Base-by-base conservation (phyloP, 495 filamentous ascomycete species). In the Podospora appendiculata region DNA sequence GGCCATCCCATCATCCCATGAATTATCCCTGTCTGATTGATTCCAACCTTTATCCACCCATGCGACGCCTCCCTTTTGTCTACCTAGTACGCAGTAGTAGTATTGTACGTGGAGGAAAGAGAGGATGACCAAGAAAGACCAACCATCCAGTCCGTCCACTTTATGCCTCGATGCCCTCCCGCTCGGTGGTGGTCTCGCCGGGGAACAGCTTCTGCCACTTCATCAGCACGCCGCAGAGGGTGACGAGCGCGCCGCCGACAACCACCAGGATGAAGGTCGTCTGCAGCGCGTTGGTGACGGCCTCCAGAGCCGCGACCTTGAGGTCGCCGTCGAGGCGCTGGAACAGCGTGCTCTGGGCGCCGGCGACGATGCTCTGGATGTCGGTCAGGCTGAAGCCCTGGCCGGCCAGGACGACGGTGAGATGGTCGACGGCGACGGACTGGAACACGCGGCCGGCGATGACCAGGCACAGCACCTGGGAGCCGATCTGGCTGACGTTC, bases 371-470 rank as follows among this genome's bases (percentile, higher is more conserved):
- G 3, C 56, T 63, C 18, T 68, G 66, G 11, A 82, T 71, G 4
- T 70, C 63, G 7, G 65, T 47, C 14, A 56, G 41, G 4, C 44
- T 45, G 18, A 53, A 61, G 25, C 58, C 56, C 1, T 55, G 49
- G 8, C 69, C 55, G 0, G 75, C 72, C 8, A 81, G 56, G 18
- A 73, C 56, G 0, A 16, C 52, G 0, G 51, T 12, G 14, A 78
- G 64, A 14, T 61, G 61, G 6, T 56, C 59, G 34, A 64, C 45
- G 3, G 64, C 62, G n/a, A 62, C 59, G 47, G 79, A 80, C 43
- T 82, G 62, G 62, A 81, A 84, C 4, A 84, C 68, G 5, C 70
- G 63, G 8, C 79, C 79, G 9, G 79, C 78, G 14, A 86, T 79
- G 1, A 76, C 75, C 4, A 86, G 69, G 0, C 75, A 62, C 35